Conservation (phyloP, 169 alveolate species). For the Plasmodium gallinaceum region DNA sequence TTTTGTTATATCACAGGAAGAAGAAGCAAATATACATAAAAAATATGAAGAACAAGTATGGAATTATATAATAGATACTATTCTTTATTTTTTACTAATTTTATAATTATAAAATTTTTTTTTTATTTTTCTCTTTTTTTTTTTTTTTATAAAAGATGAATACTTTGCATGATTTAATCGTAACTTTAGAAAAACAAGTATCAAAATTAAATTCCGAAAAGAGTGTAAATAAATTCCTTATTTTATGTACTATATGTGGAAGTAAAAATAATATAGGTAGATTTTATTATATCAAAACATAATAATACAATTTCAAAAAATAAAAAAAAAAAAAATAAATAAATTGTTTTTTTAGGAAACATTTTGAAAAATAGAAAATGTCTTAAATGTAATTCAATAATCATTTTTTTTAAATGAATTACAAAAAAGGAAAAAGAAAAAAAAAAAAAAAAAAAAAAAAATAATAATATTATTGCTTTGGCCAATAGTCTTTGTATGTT, state of each 20-base stretch:
- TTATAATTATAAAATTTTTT: neutral
- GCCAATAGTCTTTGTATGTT: conserved; percentile 85
- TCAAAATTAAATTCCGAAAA: conserved; percentile 53
- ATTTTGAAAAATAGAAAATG: conserved; percentile 68
- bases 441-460: conserved; percentile 17
- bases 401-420: conserved; percentile 35
- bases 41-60: conserved; percentile 72
- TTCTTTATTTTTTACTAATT: neutral
- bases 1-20: conserved; percentile 34
- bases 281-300: neutral
- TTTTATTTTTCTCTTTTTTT: neutral
- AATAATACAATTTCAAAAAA: neutral
- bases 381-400: conserved; percentile 39
- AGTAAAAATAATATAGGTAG: conserved; percentile 69
- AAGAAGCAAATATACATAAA: conserved; percentile 67
- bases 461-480: conserved; percentile 80
- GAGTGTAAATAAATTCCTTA: conserved; percentile 36
- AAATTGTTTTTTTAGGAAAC: conserved; percentile 8
- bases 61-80: neutral
- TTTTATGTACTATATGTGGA: conserved; percentile 57
- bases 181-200: conserved; percentile 64
- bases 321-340: too few species aligned
- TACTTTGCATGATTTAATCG: conserved; percentile 64
- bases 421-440: neutral
- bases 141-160: conserved; percentile 32